Conservation (phyloP, 2,329 filamentous ascomycete genomes). For the Raffaelea albimanens region DNA sequence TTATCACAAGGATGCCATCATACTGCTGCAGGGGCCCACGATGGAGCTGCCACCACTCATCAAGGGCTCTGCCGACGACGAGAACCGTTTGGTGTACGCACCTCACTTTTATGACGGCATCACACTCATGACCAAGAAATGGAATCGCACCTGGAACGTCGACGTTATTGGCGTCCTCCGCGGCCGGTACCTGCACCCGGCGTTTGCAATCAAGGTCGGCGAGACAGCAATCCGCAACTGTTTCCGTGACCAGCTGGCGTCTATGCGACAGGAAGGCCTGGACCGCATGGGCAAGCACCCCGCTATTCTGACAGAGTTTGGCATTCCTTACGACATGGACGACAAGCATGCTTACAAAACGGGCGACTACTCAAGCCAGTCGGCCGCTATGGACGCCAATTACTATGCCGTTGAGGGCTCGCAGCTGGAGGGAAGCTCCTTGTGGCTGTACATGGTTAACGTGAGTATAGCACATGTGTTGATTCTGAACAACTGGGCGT, state of each 20-base stretch:
- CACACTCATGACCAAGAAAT: slow-evolving; percentile 95
- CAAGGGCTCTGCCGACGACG: slow-evolving; percentile 81
- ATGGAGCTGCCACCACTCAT: slow-evolving; percentile 84
- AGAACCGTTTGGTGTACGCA: slow-evolving; percentile 82
- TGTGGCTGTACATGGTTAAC: slow-evolving; percentile 77
- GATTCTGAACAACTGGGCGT: neutral
- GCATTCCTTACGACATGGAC: slow-evolving; percentile 98
- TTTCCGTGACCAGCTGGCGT: slow-evolving; percentile 76
- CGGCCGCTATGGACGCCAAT: slow-evolving; percentile 89
- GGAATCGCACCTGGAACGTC: slow-evolving; percentile 96
- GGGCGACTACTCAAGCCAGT: slow-evolving; percentile 89
- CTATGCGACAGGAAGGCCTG: slow-evolving; percentile 76
- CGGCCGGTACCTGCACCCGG: slow-evolving; percentile 78
- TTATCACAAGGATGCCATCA: slow-evolving; percentile 70
- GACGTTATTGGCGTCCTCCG: slow-evolving; percentile 88
- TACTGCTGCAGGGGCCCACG: slow-evolving; percentile 86
- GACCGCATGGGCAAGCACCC: slow-evolving; percentile 84
- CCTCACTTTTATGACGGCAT: slow-evolving; percentile 97
- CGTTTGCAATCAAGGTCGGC: slow-evolving; percentile 85
- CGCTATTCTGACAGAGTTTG: slow-evolving; percentile 86
- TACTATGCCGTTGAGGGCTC: slow-evolving; percentile 86
- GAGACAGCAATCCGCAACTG: slow-evolving; percentile 92
- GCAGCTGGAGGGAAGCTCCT: slow-evolving; percentile 70
- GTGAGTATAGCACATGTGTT: slow-evolving; percentile 30
- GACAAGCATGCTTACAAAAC: slow-evolving; percentile 91